Percentiles rank a stretch among this genome's conserved stretches.
Evolutionary conservation across 1,284 basidiomycete genomes (phyloP).

Genomic region (Sanghuangporus sanghuang): DNA sequence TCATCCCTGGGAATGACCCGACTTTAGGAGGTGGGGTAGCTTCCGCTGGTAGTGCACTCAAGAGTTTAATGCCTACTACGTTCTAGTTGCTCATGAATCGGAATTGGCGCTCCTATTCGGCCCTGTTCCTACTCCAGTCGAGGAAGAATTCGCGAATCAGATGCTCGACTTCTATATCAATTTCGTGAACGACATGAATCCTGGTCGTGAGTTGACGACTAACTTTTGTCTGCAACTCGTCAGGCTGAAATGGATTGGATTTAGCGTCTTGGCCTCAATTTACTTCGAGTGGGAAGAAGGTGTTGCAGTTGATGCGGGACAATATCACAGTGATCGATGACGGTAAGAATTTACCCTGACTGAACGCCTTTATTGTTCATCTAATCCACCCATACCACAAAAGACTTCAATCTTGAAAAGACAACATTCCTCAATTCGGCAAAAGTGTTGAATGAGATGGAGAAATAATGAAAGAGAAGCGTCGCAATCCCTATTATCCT

Average conservation of each 20-base stretch:
- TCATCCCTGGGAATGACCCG: slow-evolving; percentile 44
- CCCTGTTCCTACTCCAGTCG: slow-evolving; percentile 36
- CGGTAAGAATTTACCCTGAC: slow-evolving; percentile 30
- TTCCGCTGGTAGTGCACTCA: neutral
- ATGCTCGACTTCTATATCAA: slow-evolving; percentile 48
- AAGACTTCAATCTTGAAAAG: slow-evolving; percentile 39
- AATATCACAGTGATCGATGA: slow-evolving; percentile 48
- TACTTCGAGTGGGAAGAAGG: slow-evolving; percentile 28
- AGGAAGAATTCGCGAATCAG: slow-evolving; percentile 40
- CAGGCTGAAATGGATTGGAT: neutral
- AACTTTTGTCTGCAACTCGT: neutral
- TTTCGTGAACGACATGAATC: slow-evolving; percentile 48
- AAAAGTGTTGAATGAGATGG: slow-evolving; percentile 39
- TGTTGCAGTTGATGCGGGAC: slow-evolving; percentile 43
- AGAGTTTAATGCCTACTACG: neutral
- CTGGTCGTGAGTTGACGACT: slow-evolving; percentile 35
- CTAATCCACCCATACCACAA: slow-evolving; percentile 3
- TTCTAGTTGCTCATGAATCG: slow-evolving; percentile 43
- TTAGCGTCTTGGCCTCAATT: slow-evolving; percentile 42
- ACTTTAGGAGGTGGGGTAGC: slow-evolving; percentile 35
- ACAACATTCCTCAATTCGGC: slow-evolving; percentile 39
- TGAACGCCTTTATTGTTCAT: neutral
- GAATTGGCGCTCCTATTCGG: slow-evolving; percentile 47
- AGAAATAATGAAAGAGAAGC: slow-evolving; percentile 32
- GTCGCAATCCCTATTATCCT: neutral